Base-by-base conservation (phyloP, 164 flowering plant species). In the Pachysandra terminalis region DNA sequence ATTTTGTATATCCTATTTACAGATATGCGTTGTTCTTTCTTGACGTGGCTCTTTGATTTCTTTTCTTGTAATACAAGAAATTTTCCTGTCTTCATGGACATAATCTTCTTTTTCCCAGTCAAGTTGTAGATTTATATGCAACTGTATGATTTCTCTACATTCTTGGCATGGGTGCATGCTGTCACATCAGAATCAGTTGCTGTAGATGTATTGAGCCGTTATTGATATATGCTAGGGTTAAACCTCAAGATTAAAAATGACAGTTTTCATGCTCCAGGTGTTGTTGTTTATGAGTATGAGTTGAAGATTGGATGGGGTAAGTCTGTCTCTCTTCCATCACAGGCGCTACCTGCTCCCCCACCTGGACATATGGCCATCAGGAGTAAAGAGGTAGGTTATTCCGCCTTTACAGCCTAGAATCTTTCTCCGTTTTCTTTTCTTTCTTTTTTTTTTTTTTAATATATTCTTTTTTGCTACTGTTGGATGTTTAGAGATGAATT, bases 291-390 rank as follows among this genome's bases (percentile, higher is more conserved):
- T 77, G 98, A 93, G 67, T 90, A 96, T 74, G 99, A 96, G 68
- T 75, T 96, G 82, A 96, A 96, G 78, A 91, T 96, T 79, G 99
- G 99, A 27, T 96, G 99, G 99, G 99, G 99, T 40, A 96, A 96
- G 77, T 89, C 99, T 62, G 99, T 96, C 66, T 86, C 99, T 69
- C 93, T 96, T 63, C 99, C 99, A 56, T 85, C 96, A 66, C 99
- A 93, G 80, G 98, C 99, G 7, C 81, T 96, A 16, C 98, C 99
- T 70, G 99, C 99, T 64, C 99, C 99, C 14, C 98, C 99, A 57
- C 99, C 99, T 17, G 99, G 99, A 60, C 99, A 96, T 0, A 96
- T 96, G 99, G 99, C 99, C 73, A 96, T 96, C 68, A 82, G 99
- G 84, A 96, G 93, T 79, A 96, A 96, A 80, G 99, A 96, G 98